phyloP scores from a whole-genome alignment of 2,329 filamentous ascomycete genomes.

The Stenocarpella maydis region DNA sequence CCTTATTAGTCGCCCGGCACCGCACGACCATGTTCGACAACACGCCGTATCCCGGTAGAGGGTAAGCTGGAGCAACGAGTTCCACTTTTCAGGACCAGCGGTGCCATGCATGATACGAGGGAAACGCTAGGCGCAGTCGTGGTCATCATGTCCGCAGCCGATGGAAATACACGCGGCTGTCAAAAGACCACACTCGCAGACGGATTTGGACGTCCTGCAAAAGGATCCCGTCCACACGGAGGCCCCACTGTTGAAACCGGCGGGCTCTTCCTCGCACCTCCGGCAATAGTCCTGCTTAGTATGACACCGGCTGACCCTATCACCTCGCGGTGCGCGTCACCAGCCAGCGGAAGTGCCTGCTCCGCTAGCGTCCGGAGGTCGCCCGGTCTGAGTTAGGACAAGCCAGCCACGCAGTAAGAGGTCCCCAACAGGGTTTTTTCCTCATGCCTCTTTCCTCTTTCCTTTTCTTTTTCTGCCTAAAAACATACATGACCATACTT shows the following conservation, averaged over 20 bases:
- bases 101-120: background rate
- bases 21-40: background rate
- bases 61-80: background rate
- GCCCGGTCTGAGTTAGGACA: conserved; percentile 6
- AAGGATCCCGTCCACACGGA: background rate
- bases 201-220: background rate
- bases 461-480: background rate
- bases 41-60: background rate
- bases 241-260: background rate
- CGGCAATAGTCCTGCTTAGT: background rate
- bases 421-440: background rate
- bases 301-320: conserved; percentile 4
- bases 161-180: background rate
- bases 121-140: background rate
- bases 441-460: no score
- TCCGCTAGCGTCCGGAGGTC: conserved; percentile 18
- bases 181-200: background rate
- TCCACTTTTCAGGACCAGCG: background rate
- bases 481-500: background rate
- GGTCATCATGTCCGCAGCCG: background rate
- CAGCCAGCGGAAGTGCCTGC: conserved; percentile 10
- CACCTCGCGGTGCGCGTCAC: background rate
- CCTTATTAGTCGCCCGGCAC: background rate
- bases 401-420: background rate
- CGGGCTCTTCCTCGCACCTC: background rate